These are phyloP conservation scores for Ophiorrhiza pumila DNA, from an alignment of 257 asterid species.

Conservation along the genomic window DNA sequence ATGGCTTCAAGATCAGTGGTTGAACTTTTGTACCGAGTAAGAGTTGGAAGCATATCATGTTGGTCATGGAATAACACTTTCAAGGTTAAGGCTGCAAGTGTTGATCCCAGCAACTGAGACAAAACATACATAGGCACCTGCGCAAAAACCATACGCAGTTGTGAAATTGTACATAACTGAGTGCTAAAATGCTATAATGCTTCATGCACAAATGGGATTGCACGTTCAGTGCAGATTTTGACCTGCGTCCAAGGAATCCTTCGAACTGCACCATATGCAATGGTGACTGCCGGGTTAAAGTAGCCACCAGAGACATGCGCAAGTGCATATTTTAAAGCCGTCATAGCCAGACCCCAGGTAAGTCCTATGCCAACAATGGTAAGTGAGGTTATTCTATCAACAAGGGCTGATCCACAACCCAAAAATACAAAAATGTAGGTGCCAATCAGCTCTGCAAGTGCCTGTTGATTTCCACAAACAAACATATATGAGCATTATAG, in stretches of 20 bases:
- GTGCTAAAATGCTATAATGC: too few species aligned
- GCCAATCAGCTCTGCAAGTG: slow-evolving; percentile 45
- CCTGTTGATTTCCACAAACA: slow-evolving; percentile 18
- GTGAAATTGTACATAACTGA: too few species aligned
- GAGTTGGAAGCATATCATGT: slow-evolving; percentile 31
- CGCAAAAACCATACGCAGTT: background rate
- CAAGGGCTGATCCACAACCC: slow-evolving; percentile 48
- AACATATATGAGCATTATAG: background rate
- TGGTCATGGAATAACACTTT: slow-evolving; percentile 35
- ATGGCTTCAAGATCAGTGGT: slow-evolving; percentile 46
- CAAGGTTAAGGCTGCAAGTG: slow-evolving; percentile 45
- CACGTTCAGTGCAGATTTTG: too few species aligned
- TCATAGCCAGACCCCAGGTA: slow-evolving; percentile 37
- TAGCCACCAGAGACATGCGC: slow-evolving; percentile 57
- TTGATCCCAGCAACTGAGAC: slow-evolving; percentile 42
- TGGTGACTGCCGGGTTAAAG: slow-evolving; percentile 50
- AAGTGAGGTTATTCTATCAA: slow-evolving; percentile 32
- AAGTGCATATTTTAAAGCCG: slow-evolving; percentile 45
- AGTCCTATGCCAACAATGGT: slow-evolving; percentile 37
- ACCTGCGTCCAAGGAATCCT: slow-evolving; percentile 35
- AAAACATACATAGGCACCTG: slow-evolving; percentile 44
- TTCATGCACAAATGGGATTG: too few species aligned
- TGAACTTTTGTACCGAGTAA: slow-evolving; percentile 38
- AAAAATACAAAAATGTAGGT: slow-evolving; percentile 47
- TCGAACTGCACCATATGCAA: slow-evolving; percentile 34